Conservation (phyloP, 2,329 filamentous ascomycete species). For the Chrysoporthe puriensis region DNA sequence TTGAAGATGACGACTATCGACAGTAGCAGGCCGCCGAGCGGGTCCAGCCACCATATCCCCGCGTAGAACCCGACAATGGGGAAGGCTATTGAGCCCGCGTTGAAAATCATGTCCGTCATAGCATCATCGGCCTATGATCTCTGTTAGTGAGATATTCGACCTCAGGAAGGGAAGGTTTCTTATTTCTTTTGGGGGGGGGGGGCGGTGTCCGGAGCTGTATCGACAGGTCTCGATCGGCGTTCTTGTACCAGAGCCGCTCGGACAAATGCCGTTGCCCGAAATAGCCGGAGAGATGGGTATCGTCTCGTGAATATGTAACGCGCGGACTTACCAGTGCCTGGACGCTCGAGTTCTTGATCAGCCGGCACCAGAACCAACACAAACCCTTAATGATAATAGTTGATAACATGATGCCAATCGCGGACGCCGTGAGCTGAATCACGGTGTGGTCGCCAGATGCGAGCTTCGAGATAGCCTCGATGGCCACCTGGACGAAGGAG, state of each 20-base stretch:
- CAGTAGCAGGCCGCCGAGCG: slow-evolving; percentile 77
- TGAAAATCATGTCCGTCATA: slow-evolving; percentile 75
- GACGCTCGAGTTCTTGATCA: slow-evolving; percentile 84
- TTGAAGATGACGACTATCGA: slow-evolving; percentile 79
- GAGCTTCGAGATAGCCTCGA: slow-evolving; percentile 71
- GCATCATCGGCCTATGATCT: slow-evolving; percentile 40
- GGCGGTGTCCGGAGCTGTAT: no score
- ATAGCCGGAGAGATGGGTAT: not conserved
- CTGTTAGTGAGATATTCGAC: not conserved
- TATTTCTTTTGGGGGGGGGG: no score
- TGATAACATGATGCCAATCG: slow-evolving; percentile 77
- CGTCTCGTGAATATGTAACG: no score
- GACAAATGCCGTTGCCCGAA: not conserved
- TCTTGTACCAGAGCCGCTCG: not conserved
- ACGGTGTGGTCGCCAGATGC: slow-evolving; percentile 64
- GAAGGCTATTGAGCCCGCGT: slow-evolving; percentile 85
- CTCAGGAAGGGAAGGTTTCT: no score
- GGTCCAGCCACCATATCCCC: slow-evolving; percentile 83
- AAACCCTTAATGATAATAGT: slow-evolving; percentile 82
- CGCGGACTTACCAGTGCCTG: slow-evolving; percentile 62
- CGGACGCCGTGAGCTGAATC: slow-evolving; percentile 73
- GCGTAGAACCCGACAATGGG: slow-evolving; percentile 78
- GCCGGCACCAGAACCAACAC: slow-evolving; percentile 86
- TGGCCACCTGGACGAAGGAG: slow-evolving; percentile 76
- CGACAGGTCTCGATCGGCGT: not conserved